Percentiles rank a stretch among this genome's conserved stretches.
Conservation (phyloP, 345 rosid genomes). For the Moringa oleifera region DNA sequence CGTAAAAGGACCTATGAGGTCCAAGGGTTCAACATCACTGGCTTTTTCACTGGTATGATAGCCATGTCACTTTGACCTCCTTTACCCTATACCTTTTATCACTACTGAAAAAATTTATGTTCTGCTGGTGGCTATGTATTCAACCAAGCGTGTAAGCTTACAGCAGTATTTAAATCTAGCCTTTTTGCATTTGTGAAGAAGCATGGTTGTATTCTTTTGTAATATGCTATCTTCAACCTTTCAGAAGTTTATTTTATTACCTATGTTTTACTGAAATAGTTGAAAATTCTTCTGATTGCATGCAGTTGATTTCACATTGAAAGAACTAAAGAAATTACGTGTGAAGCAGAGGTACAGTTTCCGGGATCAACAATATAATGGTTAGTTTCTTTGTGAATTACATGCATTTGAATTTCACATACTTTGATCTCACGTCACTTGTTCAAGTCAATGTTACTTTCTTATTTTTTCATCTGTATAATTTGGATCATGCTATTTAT, state of each 20-base stretch:
- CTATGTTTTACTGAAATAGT: conserved; percentile 3
- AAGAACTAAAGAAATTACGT: conserved; percentile 65
- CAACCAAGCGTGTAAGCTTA: too few species aligned
- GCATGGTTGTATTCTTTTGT: not conserved
- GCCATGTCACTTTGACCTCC: not conserved
- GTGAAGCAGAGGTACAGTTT: conserved; percentile 75
- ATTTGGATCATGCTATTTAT: not conserved
- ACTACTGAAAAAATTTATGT: conserved; percentile 5
- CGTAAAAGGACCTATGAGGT: conserved; percentile 83
- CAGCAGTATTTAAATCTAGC: not conserved
- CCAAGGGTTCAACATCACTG: conserved; percentile 65
- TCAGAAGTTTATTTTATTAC: not conserved
- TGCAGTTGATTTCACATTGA: conserved; percentile 82
- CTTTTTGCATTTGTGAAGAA: not conserved
- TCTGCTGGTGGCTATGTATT: too few species aligned
- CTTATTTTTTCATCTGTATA: not conserved
- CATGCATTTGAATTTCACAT: not conserved
- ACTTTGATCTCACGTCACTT: not conserved
- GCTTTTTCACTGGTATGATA: conserved; percentile 72
- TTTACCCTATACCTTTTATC: not conserved
- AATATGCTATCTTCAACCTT: not conserved
- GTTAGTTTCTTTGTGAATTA: conserved; percentile 29
- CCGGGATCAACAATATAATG: conserved; percentile 88
- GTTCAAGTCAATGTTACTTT: too few species aligned
- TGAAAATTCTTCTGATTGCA: conserved; percentile 9